Evolutionary conservation across 2,329 filamentous ascomycete genomes (phyloP).

Genomic region (Xylaria sp.): DNA sequence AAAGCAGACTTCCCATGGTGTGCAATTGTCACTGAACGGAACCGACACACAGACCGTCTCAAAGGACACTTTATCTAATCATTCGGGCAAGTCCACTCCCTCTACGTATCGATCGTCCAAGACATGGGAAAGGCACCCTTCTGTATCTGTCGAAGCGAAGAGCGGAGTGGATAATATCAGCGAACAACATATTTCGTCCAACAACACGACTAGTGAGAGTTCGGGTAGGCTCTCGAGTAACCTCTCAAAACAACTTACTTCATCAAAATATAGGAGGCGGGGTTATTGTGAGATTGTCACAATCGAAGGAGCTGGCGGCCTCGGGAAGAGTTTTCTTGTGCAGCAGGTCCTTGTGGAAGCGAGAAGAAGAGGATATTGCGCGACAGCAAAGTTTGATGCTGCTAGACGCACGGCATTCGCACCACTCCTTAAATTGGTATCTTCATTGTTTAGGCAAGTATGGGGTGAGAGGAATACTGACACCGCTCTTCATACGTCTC

Average conservation of each 20-base stretch:
- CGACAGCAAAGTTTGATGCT: slow-evolving; percentile 69
- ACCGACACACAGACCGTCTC: slow-evolving; percentile 37
- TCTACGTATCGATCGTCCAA: slow-evolving; percentile 47
- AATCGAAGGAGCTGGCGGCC: slow-evolving; percentile 65
- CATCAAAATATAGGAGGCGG: slow-evolving; percentile 63
- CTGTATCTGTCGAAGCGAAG: slow-evolving; percentile 55
- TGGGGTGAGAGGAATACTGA: slow-evolving; percentile 71
- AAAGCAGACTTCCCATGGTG: slow-evolving; percentile 46
- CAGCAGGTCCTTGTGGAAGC: slow-evolving; percentile 67
- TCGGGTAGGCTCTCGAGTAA: slow-evolving; percentile 58
- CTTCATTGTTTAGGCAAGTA: slow-evolving; percentile 69
- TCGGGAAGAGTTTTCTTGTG: slow-evolving; percentile 70
- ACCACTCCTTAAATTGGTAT: slow-evolving; percentile 67
- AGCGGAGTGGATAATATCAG: slow-evolving; percentile 53
- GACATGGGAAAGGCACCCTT: slow-evolving; percentile 59
- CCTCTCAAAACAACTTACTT: slow-evolving; percentile 59
- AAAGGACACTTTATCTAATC: slow-evolving; percentile 53
- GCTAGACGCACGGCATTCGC: slow-evolving; percentile 66
- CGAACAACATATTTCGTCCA: slow-evolving; percentile 50
- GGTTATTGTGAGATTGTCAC: slow-evolving; percentile 69
- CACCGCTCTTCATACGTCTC: slow-evolving; percentile 64
- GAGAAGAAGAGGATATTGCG: slow-evolving; percentile 66
- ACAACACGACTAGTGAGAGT: slow-evolving; percentile 52
- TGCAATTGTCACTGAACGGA: slow-evolving; percentile 47
- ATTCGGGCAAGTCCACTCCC: slow-evolving; percentile 51